Base-by-base conservation (phyloP, 1,139 yeast species). In the Suzukiozyma palmioleophila region DNA sequence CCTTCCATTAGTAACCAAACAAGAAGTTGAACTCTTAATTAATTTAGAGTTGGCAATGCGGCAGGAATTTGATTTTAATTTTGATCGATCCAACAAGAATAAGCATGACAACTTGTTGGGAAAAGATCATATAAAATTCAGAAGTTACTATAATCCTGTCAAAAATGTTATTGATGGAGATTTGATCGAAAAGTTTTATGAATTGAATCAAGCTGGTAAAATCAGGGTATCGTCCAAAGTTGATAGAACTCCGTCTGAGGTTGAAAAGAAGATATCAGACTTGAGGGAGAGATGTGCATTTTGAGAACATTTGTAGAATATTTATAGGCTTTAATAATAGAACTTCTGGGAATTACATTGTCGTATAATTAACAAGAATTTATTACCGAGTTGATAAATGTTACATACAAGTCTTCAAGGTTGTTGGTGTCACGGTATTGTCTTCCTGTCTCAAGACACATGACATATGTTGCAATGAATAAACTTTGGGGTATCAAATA, bases 161-260 rank as follows among this genome's bases (percentile, higher is more conserved):
- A 82, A 81, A 48, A 75, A 79, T 40, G 81, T 86, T 2, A 72
- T 92, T 34, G 97, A 92, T 59, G 98, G 98, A 9, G 97, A 92
- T 57, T 65, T 87, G 24, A 67, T 92, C 39, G 97, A 88, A 51
- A 58, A 60, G 37, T 85, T 66, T 53, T 57, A 59, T 29, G 52
- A 52, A 8, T 57, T 84, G 28, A 54, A 60, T 2, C 54, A 54
- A 1, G 60, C 64, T 0, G 51, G 57, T 9, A 77, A 81, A 51
- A 59, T 70, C 26, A 56, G 52, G 28, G 69, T 86, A 34, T 79
- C 86, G 0, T 60, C 63, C 5, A 70, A 66, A 40, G 55, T 84
- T 47, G 85, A 79, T 33, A 65, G 81, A 43, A 60, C 77, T 0
- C 77, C 81, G 0, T 59, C 67, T 39, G 89, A 84, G 32, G 72